These are phyloP conservation scores for Fraxinus ornus DNA, from an alignment of 305 asterid genomes.

Conservation along the genomic window DNA sequence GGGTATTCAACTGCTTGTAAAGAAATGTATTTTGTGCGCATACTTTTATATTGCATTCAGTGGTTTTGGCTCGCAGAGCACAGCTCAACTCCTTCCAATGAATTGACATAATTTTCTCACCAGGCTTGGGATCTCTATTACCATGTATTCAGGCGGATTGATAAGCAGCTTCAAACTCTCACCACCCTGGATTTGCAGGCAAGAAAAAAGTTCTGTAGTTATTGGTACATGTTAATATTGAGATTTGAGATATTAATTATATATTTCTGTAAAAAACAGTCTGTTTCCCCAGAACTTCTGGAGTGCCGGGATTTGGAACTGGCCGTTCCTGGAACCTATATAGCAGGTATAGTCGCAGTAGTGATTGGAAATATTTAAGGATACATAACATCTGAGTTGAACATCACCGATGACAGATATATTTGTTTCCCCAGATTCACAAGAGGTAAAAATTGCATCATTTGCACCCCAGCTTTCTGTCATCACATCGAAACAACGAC, in stretches of 20 bases:
- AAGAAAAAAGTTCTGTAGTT: slow-evolving; percentile 33
- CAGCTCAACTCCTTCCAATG: slow-evolving; percentile 23
- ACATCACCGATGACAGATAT: not conserved
- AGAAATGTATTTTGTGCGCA: not conserved
- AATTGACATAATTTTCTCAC: slow-evolving; percentile 15
- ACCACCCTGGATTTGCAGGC: slow-evolving; percentile 98
- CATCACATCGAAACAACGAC: slow-evolving; percentile 97
- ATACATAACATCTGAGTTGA: not conserved
- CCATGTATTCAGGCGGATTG: slow-evolving; percentile 94
- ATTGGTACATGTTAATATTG: slow-evolving; percentile 13
- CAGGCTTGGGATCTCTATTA: slow-evolving; percentile 99
- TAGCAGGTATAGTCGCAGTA: slow-evolving; percentile 59
- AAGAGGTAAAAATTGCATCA: slow-evolving; percentile 90
- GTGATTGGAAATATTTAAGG: slow-evolving; percentile 2
- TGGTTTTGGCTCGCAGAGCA: not conserved
- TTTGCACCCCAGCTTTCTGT: slow-evolving; percentile 97
- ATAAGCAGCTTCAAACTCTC: slow-evolving; percentile 93
- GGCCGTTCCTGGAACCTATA: slow-evolving; percentile 99
- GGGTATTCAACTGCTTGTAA: not conserved
- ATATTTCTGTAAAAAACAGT: slow-evolving; percentile 45
- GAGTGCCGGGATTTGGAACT: slow-evolving; percentile 88
- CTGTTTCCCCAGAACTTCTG: slow-evolving; percentile 91
- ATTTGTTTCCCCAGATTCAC: slow-evolving; percentile 58
- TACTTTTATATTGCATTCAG: not conserved
- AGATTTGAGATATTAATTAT: slow-evolving; percentile 9